These are phyloP conservation scores for Arthroderma uncinatum DNA, from an alignment of 2,329 filamentous ascomycete genomes.

Conservation along the genomic window DNA sequence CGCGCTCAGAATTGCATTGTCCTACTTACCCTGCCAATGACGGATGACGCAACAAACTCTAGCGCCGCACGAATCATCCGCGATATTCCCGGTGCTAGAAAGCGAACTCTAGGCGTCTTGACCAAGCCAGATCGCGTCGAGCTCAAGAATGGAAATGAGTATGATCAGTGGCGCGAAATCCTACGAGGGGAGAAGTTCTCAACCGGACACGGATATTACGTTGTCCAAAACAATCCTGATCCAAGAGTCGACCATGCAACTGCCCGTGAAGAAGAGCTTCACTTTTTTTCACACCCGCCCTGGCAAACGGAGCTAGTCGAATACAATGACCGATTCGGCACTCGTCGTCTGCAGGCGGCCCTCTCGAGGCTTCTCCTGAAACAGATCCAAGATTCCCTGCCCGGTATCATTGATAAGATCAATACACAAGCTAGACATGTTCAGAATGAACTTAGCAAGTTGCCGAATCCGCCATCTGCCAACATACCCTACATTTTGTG, in stretches of 20 bases:
- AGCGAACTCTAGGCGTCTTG: constrained; percentile 60
- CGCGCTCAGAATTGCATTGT: constrained; percentile 59
- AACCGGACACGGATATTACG: constrained; percentile 66
- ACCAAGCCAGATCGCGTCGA: constrained; percentile 73
- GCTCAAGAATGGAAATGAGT: constrained; percentile 36
- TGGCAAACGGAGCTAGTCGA: constrained; percentile 37
- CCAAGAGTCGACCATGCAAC: constrained; percentile 33
- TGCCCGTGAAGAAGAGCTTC: constrained; percentile 40
- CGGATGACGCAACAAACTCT: constrained; percentile 64
- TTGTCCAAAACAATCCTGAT: constrained; percentile 51
- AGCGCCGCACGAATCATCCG: constrained; percentile 56
- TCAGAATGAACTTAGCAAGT: constrained; percentile 42
- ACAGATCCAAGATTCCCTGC: constrained; percentile 34
- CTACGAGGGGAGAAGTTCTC: constrained; percentile 50
- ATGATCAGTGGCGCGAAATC: constrained; percentile 52
- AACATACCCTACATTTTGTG: constrained; percentile 58
- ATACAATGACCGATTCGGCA: constrained; percentile 42
- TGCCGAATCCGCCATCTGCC: constrained; percentile 54
- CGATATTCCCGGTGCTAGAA: constrained; percentile 41
- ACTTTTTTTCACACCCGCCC: constrained; percentile 40
- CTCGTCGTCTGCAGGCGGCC: constrained; percentile 37
- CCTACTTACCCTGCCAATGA: constrained; percentile 66
- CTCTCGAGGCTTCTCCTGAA: constrained; percentile 41
- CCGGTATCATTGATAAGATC: constrained; percentile 32
- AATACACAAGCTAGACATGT: constrained; percentile 41